Conservation (phyloP, 495 filamentous ascomycete species). For the Aspergillus incahuasiensis region DNA sequence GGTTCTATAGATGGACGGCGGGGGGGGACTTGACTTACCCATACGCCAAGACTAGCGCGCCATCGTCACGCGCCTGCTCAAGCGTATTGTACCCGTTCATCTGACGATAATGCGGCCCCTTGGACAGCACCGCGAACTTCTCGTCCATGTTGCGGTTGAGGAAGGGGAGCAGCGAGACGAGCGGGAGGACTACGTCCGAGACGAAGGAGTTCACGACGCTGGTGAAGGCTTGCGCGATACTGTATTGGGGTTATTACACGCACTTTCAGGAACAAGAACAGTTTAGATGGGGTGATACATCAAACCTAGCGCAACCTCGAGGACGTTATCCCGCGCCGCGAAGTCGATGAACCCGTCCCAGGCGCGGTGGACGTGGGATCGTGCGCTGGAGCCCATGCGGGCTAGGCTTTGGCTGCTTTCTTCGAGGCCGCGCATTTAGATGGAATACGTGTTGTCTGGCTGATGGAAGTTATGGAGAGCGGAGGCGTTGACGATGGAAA, state of each 20-base stretch:
- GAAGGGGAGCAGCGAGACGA: conserved; percentile 64
- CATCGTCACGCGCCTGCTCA: conserved; percentile 61
- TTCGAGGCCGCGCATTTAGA: conserved; percentile 30
- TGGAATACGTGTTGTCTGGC: too few relatives aligned
- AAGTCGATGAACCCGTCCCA: conserved; percentile 66
- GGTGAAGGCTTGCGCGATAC: conserved; percentile 68
- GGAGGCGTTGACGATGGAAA: too few relatives aligned
- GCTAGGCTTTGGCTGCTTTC: conserved; percentile 22
- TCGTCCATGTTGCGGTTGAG: conserved; percentile 68
- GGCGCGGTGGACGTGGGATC: conserved; percentile 35
- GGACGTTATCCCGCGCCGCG: conserved; percentile 67
- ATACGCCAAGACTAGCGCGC: conserved; percentile 67
- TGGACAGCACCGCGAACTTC: conserved; percentile 64
- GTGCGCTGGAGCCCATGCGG: conserved; percentile 28
- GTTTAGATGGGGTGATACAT: conserved; percentile 42
- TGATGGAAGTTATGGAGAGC: too few relatives aligned
- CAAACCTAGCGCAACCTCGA: conserved; percentile 71
- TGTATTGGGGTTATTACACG: conserved; percentile 15
- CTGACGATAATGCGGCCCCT: conserved; percentile 46
- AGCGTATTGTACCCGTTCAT: conserved; percentile 62
- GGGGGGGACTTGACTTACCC: conserved; percentile 49
- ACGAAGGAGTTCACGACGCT: conserved; percentile 69
- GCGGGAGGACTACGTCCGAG: conserved; percentile 63
- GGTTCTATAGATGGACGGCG: neutral
- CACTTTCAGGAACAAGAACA: too few relatives aligned